A percentile compares a stretch with the other conserved stretches of the same genome.
phyloP scores from a whole-genome alignment of 2,329 filamentous ascomycete species.

The Verticillium alfalfae region DNA sequence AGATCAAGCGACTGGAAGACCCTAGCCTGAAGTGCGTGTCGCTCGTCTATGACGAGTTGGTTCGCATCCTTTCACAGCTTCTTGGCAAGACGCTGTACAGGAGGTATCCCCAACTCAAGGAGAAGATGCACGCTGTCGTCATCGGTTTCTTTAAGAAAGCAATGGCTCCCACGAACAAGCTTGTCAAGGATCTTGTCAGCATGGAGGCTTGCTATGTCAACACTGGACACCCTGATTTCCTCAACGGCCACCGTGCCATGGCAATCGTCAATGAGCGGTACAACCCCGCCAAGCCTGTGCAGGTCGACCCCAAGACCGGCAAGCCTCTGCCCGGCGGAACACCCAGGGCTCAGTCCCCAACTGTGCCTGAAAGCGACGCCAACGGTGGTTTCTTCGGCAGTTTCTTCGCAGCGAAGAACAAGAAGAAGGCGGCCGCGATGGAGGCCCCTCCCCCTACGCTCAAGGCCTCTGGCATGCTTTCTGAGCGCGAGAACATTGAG shows the following conservation, averaged over 20 bases:
- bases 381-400: constrained; percentile 92
- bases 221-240: constrained; percentile 94
- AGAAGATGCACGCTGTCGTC: constrained; percentile 91
- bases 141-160: constrained; percentile 96
- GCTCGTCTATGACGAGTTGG: constrained; percentile 93
- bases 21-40: constrained; percentile 97
- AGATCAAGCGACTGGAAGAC: constrained; percentile 94
- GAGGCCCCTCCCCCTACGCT: constrained; percentile 87
- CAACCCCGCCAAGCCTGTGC: constrained; percentile 74
- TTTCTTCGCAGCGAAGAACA: constrained; percentile 99
- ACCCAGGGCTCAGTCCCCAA: constrained; percentile 73
- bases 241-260: constrained; percentile 97
- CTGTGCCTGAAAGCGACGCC: constrained; percentile 45
- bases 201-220: constrained; percentile 99
- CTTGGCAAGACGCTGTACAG: constrained; percentile 86
- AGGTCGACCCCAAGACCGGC: constrained; percentile 97
- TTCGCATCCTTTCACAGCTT: constrained; percentile 88
- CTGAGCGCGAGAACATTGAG: constrained; percentile 90
- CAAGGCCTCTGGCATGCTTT: constrained; percentile 89
- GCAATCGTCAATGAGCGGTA: constrained; percentile 94
- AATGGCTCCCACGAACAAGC: constrained; percentile 97
- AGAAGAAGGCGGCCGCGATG: constrained; percentile 99
- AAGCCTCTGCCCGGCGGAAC: constrained; percentile 73
- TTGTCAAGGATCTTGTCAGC: constrained; percentile 83
- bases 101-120: constrained; percentile 89